Base-by-base conservation (phyloP, 805 yeast genomes). In the Debaryomyces tyrocola region DNA sequence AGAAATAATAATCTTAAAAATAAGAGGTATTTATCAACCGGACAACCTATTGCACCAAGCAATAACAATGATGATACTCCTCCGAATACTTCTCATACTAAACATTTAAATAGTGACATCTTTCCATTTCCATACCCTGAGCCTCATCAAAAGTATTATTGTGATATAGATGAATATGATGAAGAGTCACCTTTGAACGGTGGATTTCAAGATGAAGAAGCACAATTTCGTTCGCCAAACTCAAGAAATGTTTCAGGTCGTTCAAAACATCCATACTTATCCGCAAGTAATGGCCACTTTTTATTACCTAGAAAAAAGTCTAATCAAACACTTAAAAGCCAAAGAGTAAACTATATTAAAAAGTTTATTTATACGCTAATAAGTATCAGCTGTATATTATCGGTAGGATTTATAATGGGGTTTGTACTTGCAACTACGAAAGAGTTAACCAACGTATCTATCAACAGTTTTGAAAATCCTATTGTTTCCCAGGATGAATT, bases 391-490 rank as follows among this genome's bases (percentile, higher is more conserved):
- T 61, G 77, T 11, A 71, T 89, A n/a, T 64, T 88, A 9, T 70
- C 83, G 0, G 62, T 86, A 27, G 96, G 96, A 1, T 90, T 92
- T 58, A 71, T 87, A 4, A 74, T 85, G 57, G 98, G 98, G 0
- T 88, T 91, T 59, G 68, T 90, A 2, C 69, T 91, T 36, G 97
- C 97, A 0, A 84, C 96, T 1, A 84, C 90, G 15, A 90, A 89
- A 55, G 97, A 92, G 47, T 69, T 92, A 45, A 82, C 85, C 43
- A 77, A 79, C 49, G 84, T 90, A 15, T 67, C 78, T 17, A 79
- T 91, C 8, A 62, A 71, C 2, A 69, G 80, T n/a, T 73, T 91
- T 35, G 79, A 78, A 41, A 88, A 88, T 57, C 78, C 91, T 1
- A 70, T 91, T 10, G 87, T 89, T 2, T 84, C 94, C 43, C 84